Percentiles rank a stretch among this genome's conserved stretches.
These are phyloP conservation scores for Mycosarcoma maydis DNA, from an alignment of 1,284 basidiomycete genomes.

Conservation along the genomic window DNA sequence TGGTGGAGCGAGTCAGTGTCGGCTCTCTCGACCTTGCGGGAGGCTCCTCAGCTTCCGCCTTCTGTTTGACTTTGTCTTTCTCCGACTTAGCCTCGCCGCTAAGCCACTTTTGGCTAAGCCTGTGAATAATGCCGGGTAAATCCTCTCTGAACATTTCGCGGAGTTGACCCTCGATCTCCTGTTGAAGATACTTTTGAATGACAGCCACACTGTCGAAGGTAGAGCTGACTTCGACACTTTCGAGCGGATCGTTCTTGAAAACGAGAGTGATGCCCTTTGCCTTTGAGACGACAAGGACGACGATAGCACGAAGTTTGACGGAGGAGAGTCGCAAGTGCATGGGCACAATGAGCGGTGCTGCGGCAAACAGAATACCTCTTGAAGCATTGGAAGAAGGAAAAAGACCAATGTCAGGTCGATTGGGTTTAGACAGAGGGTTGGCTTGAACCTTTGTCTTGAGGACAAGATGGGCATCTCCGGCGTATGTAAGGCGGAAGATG, in stretches of 20 bases:
- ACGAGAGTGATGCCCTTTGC: constrained; percentile 95
- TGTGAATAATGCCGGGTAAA: constrained; percentile 94
- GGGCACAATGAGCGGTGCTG: constrained; percentile 74
- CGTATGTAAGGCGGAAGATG: constrained; percentile 94
- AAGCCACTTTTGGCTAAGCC: constrained; percentile 91
- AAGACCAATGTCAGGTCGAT: constrained; percentile 46
- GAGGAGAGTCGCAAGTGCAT: constrained; percentile 97
- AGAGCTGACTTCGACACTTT: constrained; percentile 95
- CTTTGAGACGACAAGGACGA: constrained; percentile 97
- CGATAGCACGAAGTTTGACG: constrained; percentile 91
- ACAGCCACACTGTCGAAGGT: constrained; percentile 98
- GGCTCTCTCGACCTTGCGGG: constrained; percentile 10
- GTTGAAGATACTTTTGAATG: constrained; percentile 76
- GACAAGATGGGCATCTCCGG: constrained; percentile 94
- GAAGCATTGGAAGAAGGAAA: constrained; percentile 54
- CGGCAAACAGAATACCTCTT: constrained; percentile 64
- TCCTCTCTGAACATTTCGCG: constrained; percentile 98
- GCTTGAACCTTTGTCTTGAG: constrained; percentile 95
- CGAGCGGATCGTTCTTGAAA: constrained; percentile 98
- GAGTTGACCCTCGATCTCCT: constrained; percentile 93
- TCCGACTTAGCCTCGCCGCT: constrained; percentile 64
- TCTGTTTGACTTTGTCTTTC: constrained; percentile 35
- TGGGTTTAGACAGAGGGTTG: constrained; percentile 81
- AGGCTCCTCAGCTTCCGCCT: constrained; percentile 11
- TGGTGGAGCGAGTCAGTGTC: constrained; percentile 25